These are phyloP conservation scores for Acer negundo DNA, from an alignment of 345 rosid genomes.

Conservation along the genomic window DNA sequence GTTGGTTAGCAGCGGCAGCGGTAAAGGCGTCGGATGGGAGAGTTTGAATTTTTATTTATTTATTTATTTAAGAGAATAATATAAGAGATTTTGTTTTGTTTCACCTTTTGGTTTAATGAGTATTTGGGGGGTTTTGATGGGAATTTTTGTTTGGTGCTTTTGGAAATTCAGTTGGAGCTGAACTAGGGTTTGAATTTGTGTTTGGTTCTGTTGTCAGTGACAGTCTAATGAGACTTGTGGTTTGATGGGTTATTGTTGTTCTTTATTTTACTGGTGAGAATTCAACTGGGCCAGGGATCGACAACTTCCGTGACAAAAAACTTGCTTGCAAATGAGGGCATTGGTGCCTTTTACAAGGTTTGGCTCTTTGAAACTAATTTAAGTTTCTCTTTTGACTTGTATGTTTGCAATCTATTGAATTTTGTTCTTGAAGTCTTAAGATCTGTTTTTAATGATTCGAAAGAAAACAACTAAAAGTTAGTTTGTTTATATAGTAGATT, in stretches of 20 bases:
- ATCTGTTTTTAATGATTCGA: not conserved
- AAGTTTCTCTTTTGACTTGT: not conserved
- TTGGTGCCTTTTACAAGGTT: slow-evolving; percentile 96
- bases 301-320: slow-evolving; percentile 67
- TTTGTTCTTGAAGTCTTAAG: not conserved
- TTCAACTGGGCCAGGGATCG: slow-evolving; percentile 97
- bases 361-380: not conserved
- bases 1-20: too few relatives aligned
- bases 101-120: not conserved
- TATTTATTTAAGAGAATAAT: too few relatives aligned
- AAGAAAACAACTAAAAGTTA: not conserved
- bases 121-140: slow-evolving; percentile 11
- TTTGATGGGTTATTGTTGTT: slow-evolving; percentile 22
- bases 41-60: too few relatives aligned
- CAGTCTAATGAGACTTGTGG: slow-evolving; percentile 3
- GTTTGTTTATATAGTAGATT: too few relatives aligned
- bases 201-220: not conserved
- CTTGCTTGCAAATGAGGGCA: slow-evolving; percentile 86
- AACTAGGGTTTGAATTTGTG: slow-evolving; percentile 14
- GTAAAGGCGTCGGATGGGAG: too few relatives aligned
- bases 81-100: not conserved
- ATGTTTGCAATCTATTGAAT: slow-evolving; percentile 5
- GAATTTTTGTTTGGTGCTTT: slow-evolving; percentile 13
- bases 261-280: slow-evolving; percentile 73
- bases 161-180: too few relatives aligned